Conservation (phyloP, 208 protist genomes). For the Angomonas ambiguus region DNA sequence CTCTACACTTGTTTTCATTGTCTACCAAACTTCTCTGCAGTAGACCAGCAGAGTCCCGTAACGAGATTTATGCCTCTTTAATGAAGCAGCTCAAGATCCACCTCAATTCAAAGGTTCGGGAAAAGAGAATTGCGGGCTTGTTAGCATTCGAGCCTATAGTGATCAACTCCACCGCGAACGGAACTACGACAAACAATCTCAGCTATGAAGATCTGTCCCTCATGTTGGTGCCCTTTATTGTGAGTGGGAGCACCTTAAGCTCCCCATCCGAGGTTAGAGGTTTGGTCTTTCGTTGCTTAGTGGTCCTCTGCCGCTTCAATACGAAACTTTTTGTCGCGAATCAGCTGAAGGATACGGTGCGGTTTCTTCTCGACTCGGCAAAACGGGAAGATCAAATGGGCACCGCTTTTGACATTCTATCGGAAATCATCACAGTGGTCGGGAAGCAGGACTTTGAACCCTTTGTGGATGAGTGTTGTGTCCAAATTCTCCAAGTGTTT, state of each 20-base stretch:
- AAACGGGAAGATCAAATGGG: constrained; percentile 36
- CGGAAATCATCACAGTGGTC: constrained; percentile 72
- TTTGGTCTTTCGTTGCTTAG: constrained; percentile 62
- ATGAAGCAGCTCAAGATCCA: constrained; percentile 59
- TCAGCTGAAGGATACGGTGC: constrained; percentile 71
- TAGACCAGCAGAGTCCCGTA: constrained; percentile 32
- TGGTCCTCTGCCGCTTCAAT: constrained; percentile 73
- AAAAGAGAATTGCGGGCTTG: constrained; percentile 64
- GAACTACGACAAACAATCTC: constrained; percentile 20
- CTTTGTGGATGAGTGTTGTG: constrained; percentile 62
- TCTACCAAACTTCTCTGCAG: constrained; percentile 68
- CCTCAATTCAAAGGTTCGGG: constrained; percentile 51
- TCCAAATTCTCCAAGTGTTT: constrained; percentile 41
- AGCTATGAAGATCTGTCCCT: constrained; percentile 71
- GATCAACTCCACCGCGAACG: constrained; percentile 43
- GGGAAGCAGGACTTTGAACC: constrained; percentile 47
- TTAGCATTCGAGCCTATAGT: constrained; percentile 85
- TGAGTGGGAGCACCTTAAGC: constrained; percentile 26
- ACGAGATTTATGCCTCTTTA: constrained; percentile 45
- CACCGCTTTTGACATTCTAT: constrained; percentile 72
- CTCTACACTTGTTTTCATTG: constrained; percentile 56
- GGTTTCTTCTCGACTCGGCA: constrained; percentile 64
- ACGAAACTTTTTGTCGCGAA: constrained; percentile 62
- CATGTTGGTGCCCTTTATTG: constrained; percentile 71
- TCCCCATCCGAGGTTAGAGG: constrained; percentile 29